Percentiles rank a stretch among this genome's conserved stretches.
Conservation (phyloP, 257 asterid genomes). For the Primulina huaijiensis region DNA sequence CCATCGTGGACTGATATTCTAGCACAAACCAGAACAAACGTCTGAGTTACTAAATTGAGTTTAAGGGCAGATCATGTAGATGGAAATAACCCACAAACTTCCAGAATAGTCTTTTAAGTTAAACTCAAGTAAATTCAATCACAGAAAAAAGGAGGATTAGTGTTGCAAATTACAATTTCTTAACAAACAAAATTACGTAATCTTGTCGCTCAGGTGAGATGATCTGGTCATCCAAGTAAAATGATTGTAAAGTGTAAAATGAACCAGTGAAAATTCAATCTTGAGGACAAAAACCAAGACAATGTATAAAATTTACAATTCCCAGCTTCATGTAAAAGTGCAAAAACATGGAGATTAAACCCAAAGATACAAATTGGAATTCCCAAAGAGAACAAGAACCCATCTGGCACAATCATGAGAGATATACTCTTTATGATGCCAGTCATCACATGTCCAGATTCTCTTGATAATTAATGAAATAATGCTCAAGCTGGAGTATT, state of each 20-base stretch:
- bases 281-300: conserved; percentile 2
- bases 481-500: conserved; percentile 1
- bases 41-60: conserved; percentile 8
- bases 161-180: neutral
- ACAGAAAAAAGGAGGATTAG: neutral
- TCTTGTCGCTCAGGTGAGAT: conserved; percentile 13
- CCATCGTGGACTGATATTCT: neutral
- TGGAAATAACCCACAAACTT: neutral
- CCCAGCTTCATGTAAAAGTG: conserved; percentile 20
- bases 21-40: conserved; percentile 17
- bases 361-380: conserved; percentile 4
- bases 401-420: neutral
- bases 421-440: conserved; percentile 13
- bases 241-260: neutral
- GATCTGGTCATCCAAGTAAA: neutral
- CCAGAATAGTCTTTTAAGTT: conserved; percentile 10
- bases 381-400: neutral
- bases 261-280: neutral
- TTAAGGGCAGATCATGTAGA: conserved; percentile 2
- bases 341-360: conserved; percentile 16
- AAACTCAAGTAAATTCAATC: conserved; percentile 10
- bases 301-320: conserved; percentile 10
- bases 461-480: conserved; percentile 22
- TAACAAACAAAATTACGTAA: conserved; percentile 12
- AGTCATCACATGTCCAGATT: conserved; percentile 6